Conservation (phyloP, 225 moss, liverwort and hornwort genomes). For the Pseudisothecium myosuroides region DNA sequence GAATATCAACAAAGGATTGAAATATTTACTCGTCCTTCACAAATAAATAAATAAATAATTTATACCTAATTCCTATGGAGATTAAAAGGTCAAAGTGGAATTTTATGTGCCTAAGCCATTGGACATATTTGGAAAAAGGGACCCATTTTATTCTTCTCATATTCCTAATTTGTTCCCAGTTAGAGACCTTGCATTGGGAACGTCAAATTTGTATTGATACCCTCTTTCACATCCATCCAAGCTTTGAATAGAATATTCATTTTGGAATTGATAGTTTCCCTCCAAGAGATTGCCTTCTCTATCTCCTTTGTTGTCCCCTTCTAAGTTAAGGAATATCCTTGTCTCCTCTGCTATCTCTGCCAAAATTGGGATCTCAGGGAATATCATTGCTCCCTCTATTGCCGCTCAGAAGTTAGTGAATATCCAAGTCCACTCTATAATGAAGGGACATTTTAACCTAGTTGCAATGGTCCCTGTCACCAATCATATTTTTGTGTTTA, state of each 20-base stretch:
- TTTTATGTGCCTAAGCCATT: not conserved
- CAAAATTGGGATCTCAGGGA: rapidly evolving
- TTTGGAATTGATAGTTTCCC: rapidly evolving
- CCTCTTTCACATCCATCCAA: not conserved
- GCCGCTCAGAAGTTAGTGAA: rapidly evolving
- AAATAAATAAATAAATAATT: not conserved
- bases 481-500: not conserved
- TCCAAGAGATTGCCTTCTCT: no score
- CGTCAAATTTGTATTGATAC: not conserved
- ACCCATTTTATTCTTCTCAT: not conserved
- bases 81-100: not conserved
- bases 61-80: not conserved
- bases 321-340: rapidly evolving
- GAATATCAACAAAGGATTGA: not conserved
- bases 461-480: not conserved
- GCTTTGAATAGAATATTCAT: not conserved
- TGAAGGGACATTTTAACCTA: not conserved
- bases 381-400: not conserved
- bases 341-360: rapidly evolving
- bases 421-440: rapidly evolving
- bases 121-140: no score
- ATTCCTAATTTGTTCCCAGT: rapidly evolving
- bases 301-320: rapidly evolving
- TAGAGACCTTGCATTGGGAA: rapidly evolving
- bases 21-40: not conserved